phyloP scores from a whole-genome alignment of 2,329 filamentous ascomycete genomes.

The Apiospora phragmitis region DNA sequence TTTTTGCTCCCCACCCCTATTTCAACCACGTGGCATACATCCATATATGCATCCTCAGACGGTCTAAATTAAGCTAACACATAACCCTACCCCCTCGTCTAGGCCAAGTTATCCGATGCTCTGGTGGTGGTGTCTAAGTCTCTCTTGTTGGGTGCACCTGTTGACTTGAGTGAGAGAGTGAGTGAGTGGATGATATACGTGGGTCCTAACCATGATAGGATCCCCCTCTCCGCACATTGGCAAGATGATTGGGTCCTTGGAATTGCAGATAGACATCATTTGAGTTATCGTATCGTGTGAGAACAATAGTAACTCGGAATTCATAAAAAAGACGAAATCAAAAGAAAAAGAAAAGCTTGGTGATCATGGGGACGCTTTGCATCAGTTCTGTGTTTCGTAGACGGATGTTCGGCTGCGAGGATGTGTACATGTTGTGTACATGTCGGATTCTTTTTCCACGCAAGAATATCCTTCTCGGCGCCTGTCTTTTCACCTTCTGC shows the following conservation, averaged over 20 bases:
- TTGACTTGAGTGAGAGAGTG: not conserved
- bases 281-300: not conserved
- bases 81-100: not conserved
- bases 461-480: not conserved
- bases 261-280: not conserved
- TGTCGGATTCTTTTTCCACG: not conserved
- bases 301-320: not conserved
- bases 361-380: not conserved
- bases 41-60: not conserved
- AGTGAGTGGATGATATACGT: not conserved
- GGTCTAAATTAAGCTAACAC: not conserved
- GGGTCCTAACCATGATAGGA: not conserved
- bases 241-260: not conserved
- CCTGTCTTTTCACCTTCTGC: not conserved
- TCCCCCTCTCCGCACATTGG: not conserved
- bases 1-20: not conserved
- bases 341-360: not conserved
- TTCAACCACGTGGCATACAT: conserved; percentile 7
- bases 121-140: conserved; percentile 32
- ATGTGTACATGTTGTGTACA: not conserved
- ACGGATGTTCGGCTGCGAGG: not conserved
- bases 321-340: not conserved
- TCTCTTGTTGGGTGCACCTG: not conserved
- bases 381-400: not conserved
- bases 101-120: conserved; percentile 37